phyloP scores from a whole-genome alignment of 2,329 filamentous ascomycete species.

The Apiospora koreana region DNA sequence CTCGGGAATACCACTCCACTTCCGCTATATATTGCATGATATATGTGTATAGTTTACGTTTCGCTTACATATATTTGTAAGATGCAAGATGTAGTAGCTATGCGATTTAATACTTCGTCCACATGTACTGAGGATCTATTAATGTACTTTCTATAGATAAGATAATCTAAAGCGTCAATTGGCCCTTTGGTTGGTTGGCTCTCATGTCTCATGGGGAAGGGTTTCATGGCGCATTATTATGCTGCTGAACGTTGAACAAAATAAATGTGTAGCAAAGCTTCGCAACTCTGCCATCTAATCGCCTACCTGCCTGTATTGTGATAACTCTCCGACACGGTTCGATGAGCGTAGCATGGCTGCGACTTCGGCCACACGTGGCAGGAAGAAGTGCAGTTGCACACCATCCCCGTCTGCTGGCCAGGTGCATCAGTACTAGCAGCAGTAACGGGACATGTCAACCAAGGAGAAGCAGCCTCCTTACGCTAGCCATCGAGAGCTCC shows the following conservation, averaged over 20 bases:
- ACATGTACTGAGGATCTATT: too few relatives aligned
- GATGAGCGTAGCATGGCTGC: conserved; percentile 17
- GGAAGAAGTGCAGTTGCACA: not conserved
- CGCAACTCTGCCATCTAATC: not conserved
- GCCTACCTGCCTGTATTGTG: not conserved
- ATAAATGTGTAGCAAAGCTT: not conserved
- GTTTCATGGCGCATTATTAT: not conserved
- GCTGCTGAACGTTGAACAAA: not conserved
- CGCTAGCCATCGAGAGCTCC: conserved; percentile 78
- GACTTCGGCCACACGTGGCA: conserved; percentile 13
- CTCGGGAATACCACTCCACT: not conserved
- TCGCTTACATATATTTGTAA: too few relatives aligned
- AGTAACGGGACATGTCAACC: not conserved
- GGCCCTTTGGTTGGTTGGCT: not conserved
- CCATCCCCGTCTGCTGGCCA: not conserved
- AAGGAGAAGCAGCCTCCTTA: conserved; percentile 43
- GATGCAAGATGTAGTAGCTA: too few relatives aligned
- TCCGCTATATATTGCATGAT: not conserved
- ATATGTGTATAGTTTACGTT: too few relatives aligned
- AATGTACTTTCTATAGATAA: too few relatives aligned
- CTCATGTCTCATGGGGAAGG: not conserved
- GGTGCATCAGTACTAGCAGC: not conserved
- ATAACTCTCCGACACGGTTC: conserved; percentile 7
- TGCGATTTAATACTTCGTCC: too few relatives aligned
- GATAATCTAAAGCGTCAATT: not conserved